Base-by-base conservation (phyloP, 2,329 filamentous ascomycete species). In the Zymoseptoria crescenta region DNA sequence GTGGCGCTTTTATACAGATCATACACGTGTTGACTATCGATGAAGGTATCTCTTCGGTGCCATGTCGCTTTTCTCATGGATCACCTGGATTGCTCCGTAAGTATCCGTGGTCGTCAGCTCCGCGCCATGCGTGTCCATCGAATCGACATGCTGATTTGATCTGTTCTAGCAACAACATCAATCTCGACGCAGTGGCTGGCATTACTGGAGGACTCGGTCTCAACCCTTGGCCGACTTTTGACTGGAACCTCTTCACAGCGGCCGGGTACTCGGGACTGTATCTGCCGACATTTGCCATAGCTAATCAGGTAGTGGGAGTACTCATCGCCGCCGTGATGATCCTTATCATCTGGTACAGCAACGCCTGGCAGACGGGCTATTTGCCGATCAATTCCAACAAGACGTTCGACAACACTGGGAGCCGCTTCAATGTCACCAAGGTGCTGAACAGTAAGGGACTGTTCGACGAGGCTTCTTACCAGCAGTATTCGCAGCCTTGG, bases 361-460 rank as follows among this genome's bases (percentile, higher is more conserved):
- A 94, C 67, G 78, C 88, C 58, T 84, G 91, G 67, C 92, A 86
- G 74, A 88, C 89, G 1, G 87, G 87, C 0, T 94, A 91, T 70
- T 88, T 95, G 84, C 90, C 90, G 0, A 92, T 95, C 30, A 79
- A 94, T 2, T 93, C 89, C 1, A 83, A 88, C 0, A 84, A 86
- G 3, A 89, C 94, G 1, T 95, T 92, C 69, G 90, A 95, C 74
- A 93, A 95, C 69, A 87, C 81, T 0, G 90, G 89, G 19, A 80
- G 86, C 20, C 81, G 88, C 21, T 95, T 94, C 75, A 83, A 95
- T 65, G 90, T 95, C 57, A 86, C 83, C 74, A 87, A 83, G 65
- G 91, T 95, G 41, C 76, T 95, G 52, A 93, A 89, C 0, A 66
- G 82, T 0, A n/a, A 30, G 10, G 86, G 93, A 48, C 93, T 91